Base-by-base conservation (phyloP, 2,329 filamentous ascomycete genomes). In the Aspergillus sp. region DNA sequence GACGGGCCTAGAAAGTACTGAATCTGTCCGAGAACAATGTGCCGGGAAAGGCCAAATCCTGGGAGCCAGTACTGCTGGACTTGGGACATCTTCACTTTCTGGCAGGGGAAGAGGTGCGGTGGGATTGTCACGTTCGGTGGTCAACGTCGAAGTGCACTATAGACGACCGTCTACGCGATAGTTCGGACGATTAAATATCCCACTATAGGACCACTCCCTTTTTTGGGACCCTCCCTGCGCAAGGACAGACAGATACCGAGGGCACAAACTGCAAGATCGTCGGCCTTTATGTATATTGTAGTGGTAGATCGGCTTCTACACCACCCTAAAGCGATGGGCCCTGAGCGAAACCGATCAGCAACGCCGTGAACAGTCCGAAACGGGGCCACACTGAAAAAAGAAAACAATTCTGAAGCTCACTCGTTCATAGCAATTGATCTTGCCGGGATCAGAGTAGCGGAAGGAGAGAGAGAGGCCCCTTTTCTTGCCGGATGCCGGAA, bases 1-100 rank as follows among this genome's bases (percentile, higher is more conserved):
- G 71, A 71, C 38, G 76, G 76, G 10, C 76, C 76, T 21, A 79
- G 70, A 54, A 77, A 77, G 56, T 74, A 78, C 52, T 78, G 76
- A 45, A 78, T 75, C 45, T 78, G 73, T 40, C 74, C 72, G 44
- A 79, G 66, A 42, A 79, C 75, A 50, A 79, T 73, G 53, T 78
- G 76, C 38, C 76, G 71, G 41, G 76, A 78, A n/a, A 79, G 71
- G 14, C 71, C 71, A 54, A 74, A 78, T 45, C 76, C 76, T 29
- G 76, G 75, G 41, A 79, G 67, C 71, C 76, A 79, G 60, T 79
- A 79, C 58, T 77, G 71, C 53, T 74, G 69, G 42, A 65, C 62
- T 50, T 63, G 69, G 21, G 71, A 66, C 72, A 75, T 75, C 14
- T 50, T 57, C 38, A 11, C 11, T 42, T 17, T 38, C 42, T 52